phyloP scores from a whole-genome alignment of 306 rosid genomes.

The Malus sieversii region DNA sequence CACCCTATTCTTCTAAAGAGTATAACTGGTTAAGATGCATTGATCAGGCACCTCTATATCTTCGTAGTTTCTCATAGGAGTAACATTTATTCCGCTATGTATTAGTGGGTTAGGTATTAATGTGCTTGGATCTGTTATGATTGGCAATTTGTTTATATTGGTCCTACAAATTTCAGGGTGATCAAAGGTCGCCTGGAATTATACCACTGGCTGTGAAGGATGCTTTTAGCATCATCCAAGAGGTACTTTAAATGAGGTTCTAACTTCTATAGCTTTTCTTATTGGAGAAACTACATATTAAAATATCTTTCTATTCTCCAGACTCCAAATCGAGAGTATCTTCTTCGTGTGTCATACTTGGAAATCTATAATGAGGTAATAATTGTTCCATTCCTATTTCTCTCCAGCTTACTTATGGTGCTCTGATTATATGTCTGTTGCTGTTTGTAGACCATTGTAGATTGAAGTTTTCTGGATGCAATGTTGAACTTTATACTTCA shows the following conservation, averaged over 20 bases:
- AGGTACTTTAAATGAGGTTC: constrained; percentile 42
- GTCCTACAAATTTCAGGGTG: constrained; percentile 61
- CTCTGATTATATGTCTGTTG: constrained; percentile 6
- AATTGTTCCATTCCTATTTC: constrained; percentile 16
- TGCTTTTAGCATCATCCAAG: constrained; percentile 97
- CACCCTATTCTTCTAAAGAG: constrained; percentile 11
- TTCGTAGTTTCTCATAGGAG: background rate
- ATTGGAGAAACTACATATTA: constrained; percentile 12
- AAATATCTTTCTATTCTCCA: constrained; percentile 30
- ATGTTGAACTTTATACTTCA: constrained; percentile 17
- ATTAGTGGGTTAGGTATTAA: background rate
- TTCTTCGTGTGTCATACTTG: constrained; percentile 90
- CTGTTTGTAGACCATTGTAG: background rate
- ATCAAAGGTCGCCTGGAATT: constrained; percentile 98
- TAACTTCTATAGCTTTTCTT: constrained; percentile 20
- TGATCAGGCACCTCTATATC: background rate
- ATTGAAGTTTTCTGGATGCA: constrained; percentile 3
- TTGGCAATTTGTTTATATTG: constrained; percentile 14
- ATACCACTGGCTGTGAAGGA: constrained; percentile 98
- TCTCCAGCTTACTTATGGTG: constrained; percentile 6
- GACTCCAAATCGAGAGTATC: constrained; percentile 98
- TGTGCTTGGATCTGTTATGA: constrained; percentile 13
- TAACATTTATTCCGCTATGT: constrained; percentile 5
- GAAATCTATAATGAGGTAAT: constrained; percentile 97
- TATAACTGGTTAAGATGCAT: constrained; percentile 9